Conservation (phyloP, 148 eudicot genomes). For the Dysphania ambrosioides region DNA sequence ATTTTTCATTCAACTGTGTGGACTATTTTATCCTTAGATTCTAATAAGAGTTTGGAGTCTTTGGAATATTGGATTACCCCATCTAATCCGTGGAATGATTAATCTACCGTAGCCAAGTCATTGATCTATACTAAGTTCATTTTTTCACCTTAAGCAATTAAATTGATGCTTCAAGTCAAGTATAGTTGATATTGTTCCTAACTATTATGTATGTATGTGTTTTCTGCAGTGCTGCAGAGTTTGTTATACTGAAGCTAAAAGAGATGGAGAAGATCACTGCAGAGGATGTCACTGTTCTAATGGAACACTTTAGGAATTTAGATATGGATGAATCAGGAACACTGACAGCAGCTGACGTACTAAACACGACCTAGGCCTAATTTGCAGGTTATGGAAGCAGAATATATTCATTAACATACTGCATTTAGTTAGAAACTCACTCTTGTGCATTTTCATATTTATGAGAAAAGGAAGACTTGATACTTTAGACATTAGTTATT, state of each 20-base stretch:
- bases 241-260: constrained; percentile 58
- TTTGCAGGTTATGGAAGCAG: not conserved
- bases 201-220: not conserved
- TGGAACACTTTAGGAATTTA: constrained; percentile 52
- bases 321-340: constrained; percentile 72
- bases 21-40: not conserved
- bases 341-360: constrained; percentile 45
- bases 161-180: not conserved
- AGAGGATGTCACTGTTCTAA: constrained; percentile 50
- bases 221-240: constrained; percentile 58
- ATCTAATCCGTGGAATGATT: not conserved
- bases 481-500: not conserved
- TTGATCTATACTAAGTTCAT: not conserved
- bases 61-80: too few species aligned
- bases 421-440: not conserved
- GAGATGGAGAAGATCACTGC: constrained; percentile 71
- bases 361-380: not conserved
- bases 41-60: too few species aligned
- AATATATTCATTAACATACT: not conserved
- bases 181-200: not conserved
- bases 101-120: not conserved
- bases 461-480: not conserved
- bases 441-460: not conserved
- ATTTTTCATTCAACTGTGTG: not conserved
- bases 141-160: not conserved